phyloP scores from a whole-genome alignment of 257 asterid genomes.

The Solanum pimpinellifolium region DNA sequence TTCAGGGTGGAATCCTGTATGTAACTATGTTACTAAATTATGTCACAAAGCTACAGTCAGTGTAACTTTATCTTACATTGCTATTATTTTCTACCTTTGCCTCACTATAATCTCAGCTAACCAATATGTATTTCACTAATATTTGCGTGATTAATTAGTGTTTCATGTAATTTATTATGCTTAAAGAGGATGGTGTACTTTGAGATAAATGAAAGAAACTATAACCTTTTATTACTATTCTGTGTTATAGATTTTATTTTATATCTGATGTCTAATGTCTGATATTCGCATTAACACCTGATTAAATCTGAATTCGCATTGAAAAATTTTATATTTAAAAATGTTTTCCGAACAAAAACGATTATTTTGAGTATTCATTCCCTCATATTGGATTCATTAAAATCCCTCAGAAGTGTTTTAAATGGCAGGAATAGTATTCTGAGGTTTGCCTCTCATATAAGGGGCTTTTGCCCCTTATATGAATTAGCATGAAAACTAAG shows the following conservation, averaged over 20 bases:
- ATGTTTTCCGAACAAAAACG: background rate
- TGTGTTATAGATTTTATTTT: background rate
- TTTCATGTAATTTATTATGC: background rate
- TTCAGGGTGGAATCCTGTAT: constrained; percentile 46
- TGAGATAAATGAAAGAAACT: background rate
- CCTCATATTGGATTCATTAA: background rate
- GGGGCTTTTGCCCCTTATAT: background rate
- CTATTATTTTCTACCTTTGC: constrained; percentile 17
- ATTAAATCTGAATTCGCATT: background rate
- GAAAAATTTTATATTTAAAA: too few species aligned
- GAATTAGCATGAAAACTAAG: background rate
- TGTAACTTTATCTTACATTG: constrained; percentile 15
- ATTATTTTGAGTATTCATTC: background rate
- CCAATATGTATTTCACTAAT: background rate
- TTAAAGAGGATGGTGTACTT: background rate
- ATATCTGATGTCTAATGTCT: background rate
- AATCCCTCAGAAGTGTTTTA: background rate
- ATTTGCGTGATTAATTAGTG: background rate
- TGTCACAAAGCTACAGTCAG: constrained; percentile 29
- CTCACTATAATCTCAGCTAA: constrained; percentile 40
- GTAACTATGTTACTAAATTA: constrained; percentile 31
- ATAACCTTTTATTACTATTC: background rate
- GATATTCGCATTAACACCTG: background rate
- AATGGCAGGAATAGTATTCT: background rate
- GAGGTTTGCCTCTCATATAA: background rate